Evolutionary conservation across 768 basidiomycete genomes (phyloP).

Genomic region (Hirschioporus abietinus): DNA sequence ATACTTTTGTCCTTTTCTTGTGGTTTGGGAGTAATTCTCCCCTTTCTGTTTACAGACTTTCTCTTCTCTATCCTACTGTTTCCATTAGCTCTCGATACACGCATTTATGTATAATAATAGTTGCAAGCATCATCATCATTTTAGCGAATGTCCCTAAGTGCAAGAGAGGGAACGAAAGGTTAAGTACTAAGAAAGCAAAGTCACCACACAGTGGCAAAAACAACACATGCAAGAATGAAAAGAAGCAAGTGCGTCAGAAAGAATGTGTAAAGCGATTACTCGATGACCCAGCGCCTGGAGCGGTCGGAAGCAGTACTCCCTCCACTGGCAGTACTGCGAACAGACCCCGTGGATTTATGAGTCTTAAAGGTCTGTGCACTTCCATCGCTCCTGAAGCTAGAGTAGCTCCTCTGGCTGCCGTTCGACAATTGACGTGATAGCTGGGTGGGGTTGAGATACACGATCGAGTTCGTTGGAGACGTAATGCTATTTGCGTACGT

Average conservation of each 20-base stretch:
- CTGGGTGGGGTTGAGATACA: not conserved
- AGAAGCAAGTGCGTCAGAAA: not conserved
- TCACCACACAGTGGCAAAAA: slow-evolving; percentile 11
- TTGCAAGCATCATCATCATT: not conserved
- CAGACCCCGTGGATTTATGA: slow-evolving; percentile 8
- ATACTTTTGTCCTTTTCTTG: not conserved
- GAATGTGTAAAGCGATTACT: slow-evolving; percentile 13
- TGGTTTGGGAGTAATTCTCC: slow-evolving; percentile 4
- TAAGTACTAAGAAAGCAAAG: slow-evolving; percentile 7
- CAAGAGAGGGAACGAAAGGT: slow-evolving; percentile 5
- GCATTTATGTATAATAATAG: not conserved
- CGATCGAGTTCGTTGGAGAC: not conserved
- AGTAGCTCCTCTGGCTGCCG: slow-evolving; percentile 36
- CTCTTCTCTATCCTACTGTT: slow-evolving; percentile 5
- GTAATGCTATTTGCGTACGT: not conserved
- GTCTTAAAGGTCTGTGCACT: slow-evolving; percentile 12
- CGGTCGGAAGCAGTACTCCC: slow-evolving; percentile 8
- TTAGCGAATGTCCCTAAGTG: slow-evolving; percentile 1
- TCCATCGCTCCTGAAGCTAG: slow-evolving; percentile 22
- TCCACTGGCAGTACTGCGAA: slow-evolving; percentile 11
- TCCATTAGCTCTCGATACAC: slow-evolving; percentile 3
- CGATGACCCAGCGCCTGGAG: slow-evolving; percentile 26
- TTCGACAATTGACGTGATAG: slow-evolving; percentile 30
- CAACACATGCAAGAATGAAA: slow-evolving; percentile 1
- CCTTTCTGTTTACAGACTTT: slow-evolving; percentile 10